Evolutionary conservation across 148 eudicot genomes (phyloP), one percentile per base, ranked within the genome.

Genomic region (Oxyria digyna): DNA sequence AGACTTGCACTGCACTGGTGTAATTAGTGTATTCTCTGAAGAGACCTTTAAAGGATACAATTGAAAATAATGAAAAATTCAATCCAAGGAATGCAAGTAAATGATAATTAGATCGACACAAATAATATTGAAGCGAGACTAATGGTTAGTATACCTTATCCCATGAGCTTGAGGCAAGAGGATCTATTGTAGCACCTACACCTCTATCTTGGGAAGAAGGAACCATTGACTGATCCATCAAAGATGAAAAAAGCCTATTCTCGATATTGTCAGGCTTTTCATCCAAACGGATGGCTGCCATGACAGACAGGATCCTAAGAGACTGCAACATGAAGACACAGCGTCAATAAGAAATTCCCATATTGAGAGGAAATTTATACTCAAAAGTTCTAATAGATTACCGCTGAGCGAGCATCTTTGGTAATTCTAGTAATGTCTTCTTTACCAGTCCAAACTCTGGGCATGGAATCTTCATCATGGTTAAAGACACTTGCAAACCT

Each of bases 391-490:
- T 62, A 38, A 62, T 18, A 20, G 41, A 52, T 35, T 79, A 82
- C 85, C 76, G 70, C 78, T 69, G 66, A 24, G 41, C 75, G 71
- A 29, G 85, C 85, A 43, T 77, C 77, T 55, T 35, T 72, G 5
- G 86, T 80, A 15, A 82, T 82, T 42, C 71, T 40, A 67, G 37
- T 73, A 67, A 82, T 77, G 52, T 82, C 81, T 77, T 82, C 86
- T 55, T 74, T 80, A 52, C 79, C 81, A 1, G 81, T 82, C 86
- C 86, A 82, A 73, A 75, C 67, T 59, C 83, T 67, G 35, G 83
- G 86, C 77, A 82, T 62, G 71, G 79, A 77, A 57, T 82, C 83
- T 24, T 52, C 69, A 32, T 82, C 85, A 59, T 82, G 81, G 69
- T 73, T 79, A 46, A 82, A 79, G 63, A 75, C 71, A 23, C 73